Evolutionary conservation across 345 rosid genomes (phyloP), one percentile per base, ranked within the genome.

Genomic region (Moringa oleifera): DNA sequence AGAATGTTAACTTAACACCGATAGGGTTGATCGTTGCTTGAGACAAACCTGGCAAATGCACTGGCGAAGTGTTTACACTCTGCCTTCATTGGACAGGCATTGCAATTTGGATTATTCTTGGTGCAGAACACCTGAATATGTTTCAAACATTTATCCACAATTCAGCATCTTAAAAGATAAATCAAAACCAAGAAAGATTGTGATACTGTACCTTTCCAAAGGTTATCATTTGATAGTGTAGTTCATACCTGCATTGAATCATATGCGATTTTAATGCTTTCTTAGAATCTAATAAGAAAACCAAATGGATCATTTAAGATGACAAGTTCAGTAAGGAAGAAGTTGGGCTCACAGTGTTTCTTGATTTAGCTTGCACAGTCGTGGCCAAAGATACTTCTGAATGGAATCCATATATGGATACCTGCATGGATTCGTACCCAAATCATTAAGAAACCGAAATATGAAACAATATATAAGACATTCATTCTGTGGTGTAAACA

Each of bases 51-150:
- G 73, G 98, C 86, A 79, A 87, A 93, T 55, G 98, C 98, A 78
- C 98, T 93, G 20, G 98, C 96, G 73, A 90, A 93, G 70, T 93
- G 98, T 69, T 94, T 86, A 83, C 98, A 93, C 54, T 90, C 97
- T 63, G 90, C 90, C 79, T 91, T 82, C 96, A 93, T 83, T 20
- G 98, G 98, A 58, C 98, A 93, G 53, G 94, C 98, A 77, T 93
- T 93, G 77, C 98, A 93, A 65, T 90, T 93, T 54, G 98, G 98
- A 66, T 67, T 86, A 68, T 71, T 90, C 74, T 93, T 93, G 18
- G 98, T 93, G 78, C 98, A 93, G 69, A 90, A 93, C 4, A 90
- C 97, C 98, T 93, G 89, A 76, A 80, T 52, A 58, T 68, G 64
- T 66, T 67, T 65, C 49, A 53, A 75, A 55, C 22, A 23, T 21